phyloP scores from a whole-genome alignment of 345 rosid species.

The Moricandia arvensis region DNA sequence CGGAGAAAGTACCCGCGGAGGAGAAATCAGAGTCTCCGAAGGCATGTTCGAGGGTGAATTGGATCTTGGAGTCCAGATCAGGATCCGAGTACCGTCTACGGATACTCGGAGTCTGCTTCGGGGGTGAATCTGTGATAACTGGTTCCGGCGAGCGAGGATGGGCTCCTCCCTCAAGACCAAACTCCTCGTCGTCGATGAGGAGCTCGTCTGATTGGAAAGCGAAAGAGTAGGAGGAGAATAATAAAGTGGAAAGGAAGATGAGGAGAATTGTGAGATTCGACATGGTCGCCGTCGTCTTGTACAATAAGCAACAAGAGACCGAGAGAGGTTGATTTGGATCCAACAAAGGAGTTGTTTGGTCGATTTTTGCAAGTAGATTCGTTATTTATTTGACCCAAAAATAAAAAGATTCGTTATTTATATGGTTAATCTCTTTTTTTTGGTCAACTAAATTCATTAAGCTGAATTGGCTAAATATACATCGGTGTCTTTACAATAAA shows the following conservation, averaged over 20 bases:
- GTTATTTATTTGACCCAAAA: no score
- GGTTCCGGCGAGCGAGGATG: conserved; percentile 42
- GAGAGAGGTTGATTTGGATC: neutral
- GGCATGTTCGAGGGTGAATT: conserved; percentile 85
- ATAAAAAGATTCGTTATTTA: no score
- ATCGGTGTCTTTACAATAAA: no score
- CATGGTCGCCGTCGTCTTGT: conserved; percentile 5
- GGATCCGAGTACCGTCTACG: conserved; percentile 67
- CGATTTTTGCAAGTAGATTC: neutral
- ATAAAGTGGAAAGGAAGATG: conserved; percentile 30
- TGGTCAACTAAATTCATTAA: no score
- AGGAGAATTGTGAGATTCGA: conserved; percentile 31
- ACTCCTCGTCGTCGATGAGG: conserved; percentile 77
- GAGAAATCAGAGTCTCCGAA: conserved; percentile 83
- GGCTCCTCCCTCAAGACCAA: conserved; percentile 70
- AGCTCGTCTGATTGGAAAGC: conserved; percentile 91
- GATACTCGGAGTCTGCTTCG: conserved; percentile 34
- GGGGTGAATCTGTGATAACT: conserved; percentile 36
- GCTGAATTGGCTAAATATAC: no score
- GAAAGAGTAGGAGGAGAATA: neutral
- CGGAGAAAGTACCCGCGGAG: conserved; percentile 85
- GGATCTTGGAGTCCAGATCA: conserved; percentile 92
- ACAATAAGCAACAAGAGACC: neutral
- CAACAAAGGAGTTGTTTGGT: neutral
- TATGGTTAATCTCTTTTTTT: no score